These are phyloP conservation scores for Microcos paniculata DNA, from an alignment of 345 rosid species.

Conservation along the genomic window DNA sequence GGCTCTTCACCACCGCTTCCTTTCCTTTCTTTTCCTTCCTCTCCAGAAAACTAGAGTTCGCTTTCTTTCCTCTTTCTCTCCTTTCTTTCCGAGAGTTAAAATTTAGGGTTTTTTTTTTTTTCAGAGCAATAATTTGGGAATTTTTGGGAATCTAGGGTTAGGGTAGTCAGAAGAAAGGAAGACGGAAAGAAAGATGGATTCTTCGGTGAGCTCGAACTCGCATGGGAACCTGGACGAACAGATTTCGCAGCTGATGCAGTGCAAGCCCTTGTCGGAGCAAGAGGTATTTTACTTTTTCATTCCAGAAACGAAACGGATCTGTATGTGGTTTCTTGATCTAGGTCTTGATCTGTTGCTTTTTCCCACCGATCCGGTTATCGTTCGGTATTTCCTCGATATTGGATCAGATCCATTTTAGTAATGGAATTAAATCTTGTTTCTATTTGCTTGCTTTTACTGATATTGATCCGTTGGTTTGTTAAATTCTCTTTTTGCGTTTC, in stretches of 20 bases:
- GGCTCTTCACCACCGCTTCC: constrained; percentile 25
- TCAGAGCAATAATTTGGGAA: not conserved
- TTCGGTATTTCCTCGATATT: not conserved
- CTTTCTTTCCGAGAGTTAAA: not conserved
- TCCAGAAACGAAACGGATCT: not conserved
- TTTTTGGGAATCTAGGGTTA: constrained; percentile 13
- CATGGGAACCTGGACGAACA: constrained; percentile 57
- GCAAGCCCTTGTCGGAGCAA: constrained; percentile 60
- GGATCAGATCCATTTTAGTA: not conserved
- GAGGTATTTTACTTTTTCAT: constrained; percentile 30
- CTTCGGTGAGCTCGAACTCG: constrained; percentile 39
- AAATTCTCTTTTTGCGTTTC: not conserved
- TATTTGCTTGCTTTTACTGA: not conserved
- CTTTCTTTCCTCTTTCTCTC: not conserved
- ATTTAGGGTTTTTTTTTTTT: constrained; percentile 22
- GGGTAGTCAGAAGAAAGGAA: not conserved
- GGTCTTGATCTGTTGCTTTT: constrained; percentile 10
- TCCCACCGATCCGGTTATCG: not conserved
- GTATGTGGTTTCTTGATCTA: not conserved
- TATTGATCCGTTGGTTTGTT: not conserved
- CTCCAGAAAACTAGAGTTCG: not conserved
- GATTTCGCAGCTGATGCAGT: constrained; percentile 60
- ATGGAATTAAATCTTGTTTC: not conserved
- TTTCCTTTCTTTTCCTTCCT: constrained; percentile 1
- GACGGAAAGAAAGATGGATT: constrained; percentile 39